These are phyloP conservation scores for Bipolaris victoriae DNA, from an alignment of 2,329 filamentous ascomycete species.

Conservation along the genomic window DNA sequence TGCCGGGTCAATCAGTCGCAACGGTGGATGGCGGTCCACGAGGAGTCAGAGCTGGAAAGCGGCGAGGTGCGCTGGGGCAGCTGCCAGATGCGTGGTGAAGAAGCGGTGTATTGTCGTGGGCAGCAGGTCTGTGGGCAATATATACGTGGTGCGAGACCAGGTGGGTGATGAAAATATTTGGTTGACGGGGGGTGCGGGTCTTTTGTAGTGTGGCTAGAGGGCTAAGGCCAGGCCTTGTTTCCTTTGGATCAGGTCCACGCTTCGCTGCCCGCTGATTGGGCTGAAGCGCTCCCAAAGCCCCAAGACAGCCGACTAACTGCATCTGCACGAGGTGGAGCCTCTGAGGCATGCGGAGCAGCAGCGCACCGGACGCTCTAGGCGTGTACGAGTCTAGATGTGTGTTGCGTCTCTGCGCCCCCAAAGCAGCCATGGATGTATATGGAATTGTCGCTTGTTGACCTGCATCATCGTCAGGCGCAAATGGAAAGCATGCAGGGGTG, in stretches of 20 bases:
- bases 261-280: constrained; percentile 15
- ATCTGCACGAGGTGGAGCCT: constrained; percentile 10
- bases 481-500: neutral
- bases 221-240: constrained; percentile 16
- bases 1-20: constrained; percentile 36
- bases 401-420: too few relatives aligned
- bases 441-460: constrained; percentile 3
- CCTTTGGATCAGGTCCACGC: constrained; percentile 7
- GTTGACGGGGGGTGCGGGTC: constrained; percentile 18
- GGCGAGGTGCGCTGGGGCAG: constrained; percentile 18
- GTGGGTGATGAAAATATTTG: constrained; percentile 33
- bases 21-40: constrained; percentile 26
- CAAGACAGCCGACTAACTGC: neutral
- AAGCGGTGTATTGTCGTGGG: neutral
- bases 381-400: too few relatives aligned
- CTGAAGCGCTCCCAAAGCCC: constrained; percentile 3
- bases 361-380: neutral
- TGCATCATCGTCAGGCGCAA: constrained; percentile 1
- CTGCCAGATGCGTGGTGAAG: constrained; percentile 8
- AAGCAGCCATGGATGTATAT: neutral
- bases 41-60: constrained; percentile 22
- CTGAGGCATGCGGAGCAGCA: neutral
- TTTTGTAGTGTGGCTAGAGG: constrained; percentile 13
- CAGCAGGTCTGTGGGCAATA: constrained; percentile 3
- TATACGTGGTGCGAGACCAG: constrained; percentile 29